Conservation (phyloP, 2,329 filamentous ascomycete genomes). For the Beauveria varroae region DNA sequence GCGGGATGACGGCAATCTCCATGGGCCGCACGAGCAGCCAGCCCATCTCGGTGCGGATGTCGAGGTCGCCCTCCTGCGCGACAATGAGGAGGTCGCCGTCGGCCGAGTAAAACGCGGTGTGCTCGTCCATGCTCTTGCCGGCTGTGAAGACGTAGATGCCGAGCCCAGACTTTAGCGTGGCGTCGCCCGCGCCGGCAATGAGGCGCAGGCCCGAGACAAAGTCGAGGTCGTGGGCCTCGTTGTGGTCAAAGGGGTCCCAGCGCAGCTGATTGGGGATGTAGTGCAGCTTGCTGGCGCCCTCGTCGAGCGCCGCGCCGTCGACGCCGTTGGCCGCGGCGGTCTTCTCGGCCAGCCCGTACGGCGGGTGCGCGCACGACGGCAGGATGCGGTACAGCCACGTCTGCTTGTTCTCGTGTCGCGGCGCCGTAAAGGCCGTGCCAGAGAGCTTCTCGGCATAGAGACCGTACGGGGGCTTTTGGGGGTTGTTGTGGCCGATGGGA, state of each 20-base stretch:
- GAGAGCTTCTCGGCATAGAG: conserved; percentile 78
- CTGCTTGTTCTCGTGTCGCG: conserved; percentile 61
- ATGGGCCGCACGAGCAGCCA: conserved; percentile 60
- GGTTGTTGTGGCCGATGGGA: conserved; percentile 70
- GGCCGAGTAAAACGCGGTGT: conserved; percentile 69
- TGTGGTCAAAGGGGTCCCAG: conserved; percentile 70
- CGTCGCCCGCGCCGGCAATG: conserved; percentile 69
- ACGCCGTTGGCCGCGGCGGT: conserved; percentile 17
- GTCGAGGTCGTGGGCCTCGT: conserved; percentile 40
- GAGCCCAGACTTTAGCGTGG: conserved; percentile 64
- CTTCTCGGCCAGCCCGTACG: conserved; percentile 40
- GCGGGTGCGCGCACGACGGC: conserved; percentile 54
- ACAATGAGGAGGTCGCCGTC: conserved; percentile 72
- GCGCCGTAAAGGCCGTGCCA: conserved; percentile 64
- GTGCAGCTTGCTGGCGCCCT: conserved; percentile 43
- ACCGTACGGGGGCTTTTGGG: conserved; percentile 70
- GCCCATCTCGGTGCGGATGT: conserved; percentile 67
- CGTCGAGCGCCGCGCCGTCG: conserved; percentile 15
- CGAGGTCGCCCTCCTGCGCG: conserved; percentile 60
- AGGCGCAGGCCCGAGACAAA: conserved; percentile 53
- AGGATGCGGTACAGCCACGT: conserved; percentile 66
- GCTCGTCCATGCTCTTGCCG: conserved; percentile 61
- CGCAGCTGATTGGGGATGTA: conserved; percentile 75
- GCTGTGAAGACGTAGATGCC: conserved; percentile 72
- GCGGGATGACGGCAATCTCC: conserved; percentile 65